Evolutionary conservation across 768 basidiomycete genomes (phyloP), one percentile per base, ranked within the genome.

Genomic region (Lactarius pseudohatsudake): DNA sequence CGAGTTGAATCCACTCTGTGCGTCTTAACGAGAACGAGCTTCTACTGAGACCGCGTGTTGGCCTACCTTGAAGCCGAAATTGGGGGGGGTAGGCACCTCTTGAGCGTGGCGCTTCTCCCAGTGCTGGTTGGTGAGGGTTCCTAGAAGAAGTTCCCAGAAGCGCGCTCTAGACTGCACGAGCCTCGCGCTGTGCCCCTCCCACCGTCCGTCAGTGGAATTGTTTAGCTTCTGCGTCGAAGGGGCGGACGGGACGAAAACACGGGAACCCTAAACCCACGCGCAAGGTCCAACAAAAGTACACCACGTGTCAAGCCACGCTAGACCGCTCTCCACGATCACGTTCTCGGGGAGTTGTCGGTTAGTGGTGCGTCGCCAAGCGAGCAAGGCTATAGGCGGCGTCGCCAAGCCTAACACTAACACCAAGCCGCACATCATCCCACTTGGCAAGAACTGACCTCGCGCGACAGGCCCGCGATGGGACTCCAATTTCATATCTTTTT

Each of bases 31-130:
- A 53, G 56, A 34, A 22, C 10, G 26, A 13, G 61, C 20, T 45
- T 32, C 34, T 22, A 18, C 22, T 7, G 13, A n/a, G 13, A 40
- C 9, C 9, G 57, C 40, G 54, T 28, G 26, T 10, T 9, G 5
- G 47, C 66, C 10, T 34, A 71, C 69, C 67, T 72, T 67, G 57
- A 74, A 74, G 3, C 72, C 73, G 28, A 62, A 61, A 36, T 68
- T 50, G 22, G 50, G 73, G 56, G 38, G 59, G 69, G 28, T 71
- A n/a, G n/a, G n/a, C n/a, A n/a, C n/a, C 70, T n/a, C 70, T 62
- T 16, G 68, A 65, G n/a, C 45, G 59, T 2, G 64, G 43, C 30
- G 71, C 69, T 45, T 73, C 70, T 30, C 20, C 45, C n/a, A 47
- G 45, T 22, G 45, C n/a, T 47, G 18, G 43, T n/a, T 4, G 22